A percentile compares a stretch with the other conserved stretches of the same genome.
Conservation (phyloP, 306 rosid genomes). For the Prunus persica region Prunus_persica_NCBIv2 NC_034016.1:2617001-2617500, state of each 20-base stretch:
- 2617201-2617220: no score
- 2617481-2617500: constrained; percentile 36
- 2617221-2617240: no score
- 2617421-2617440: constrained; percentile 26
- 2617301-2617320: constrained; percentile 9
- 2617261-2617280: not conserved
- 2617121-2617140: no score
- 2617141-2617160: no score
- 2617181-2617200: no score
- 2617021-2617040: no score
- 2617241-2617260: no score
- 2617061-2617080: no score
- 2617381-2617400: constrained; percentile 42
- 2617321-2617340: constrained; percentile 55
- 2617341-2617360: constrained; percentile 65
- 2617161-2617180: no score
- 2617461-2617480: constrained; percentile 19
- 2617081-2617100: no score
- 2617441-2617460: constrained; percentile 21
- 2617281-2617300: not conserved
- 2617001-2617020: not conserved
- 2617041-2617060: no score
- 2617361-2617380: constrained; percentile 63
- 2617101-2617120: no score
- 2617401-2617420: constrained; percentile 39